Evolutionary conservation across 2,329 filamentous ascomycete species (phyloP).

Genomic region (Neoascochyta sp.): DNA sequence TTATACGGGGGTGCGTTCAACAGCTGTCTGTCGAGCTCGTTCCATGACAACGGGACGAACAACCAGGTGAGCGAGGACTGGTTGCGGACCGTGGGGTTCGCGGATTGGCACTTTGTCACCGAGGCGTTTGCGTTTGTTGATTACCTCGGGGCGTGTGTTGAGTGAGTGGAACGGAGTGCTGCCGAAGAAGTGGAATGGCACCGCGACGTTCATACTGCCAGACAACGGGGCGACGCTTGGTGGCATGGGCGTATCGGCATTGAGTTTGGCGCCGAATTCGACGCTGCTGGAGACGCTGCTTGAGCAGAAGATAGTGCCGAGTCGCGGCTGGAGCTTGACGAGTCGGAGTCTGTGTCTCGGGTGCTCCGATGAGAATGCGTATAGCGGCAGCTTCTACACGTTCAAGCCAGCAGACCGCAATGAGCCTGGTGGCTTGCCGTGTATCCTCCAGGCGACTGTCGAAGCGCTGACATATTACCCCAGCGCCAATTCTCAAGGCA

Average conservation of each 20-base stretch:
- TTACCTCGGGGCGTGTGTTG: conserved; percentile 8
- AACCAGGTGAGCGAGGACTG: conserved; percentile 7
- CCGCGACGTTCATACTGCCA: conserved; percentile 8
- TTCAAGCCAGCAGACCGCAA: conserved; percentile 11
- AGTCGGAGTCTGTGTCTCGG: conserved; percentile 13
- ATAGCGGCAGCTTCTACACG: conserved; percentile 6
- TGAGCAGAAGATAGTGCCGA: conserved; percentile 6
- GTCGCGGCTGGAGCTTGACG: conserved; percentile 13
- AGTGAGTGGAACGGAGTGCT: conserved; percentile 3
- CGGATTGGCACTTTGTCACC: conserved; percentile 8
- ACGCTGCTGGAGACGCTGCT: conserved; percentile 5
- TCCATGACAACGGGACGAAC: conserved; percentile 8
- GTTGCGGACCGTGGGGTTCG: conserved; percentile 3
- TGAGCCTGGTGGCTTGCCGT: conserved; percentile 7
- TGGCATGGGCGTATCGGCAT: conserved; percentile 6
- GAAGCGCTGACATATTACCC: conserved; percentile 14
- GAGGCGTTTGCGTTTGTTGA: conserved; percentile 12
- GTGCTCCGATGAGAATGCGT: conserved; percentile 7
- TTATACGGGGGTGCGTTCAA: conserved; percentile 14
- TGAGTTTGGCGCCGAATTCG: conserved; percentile 13
- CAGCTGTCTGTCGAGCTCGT: conserved; percentile 6
- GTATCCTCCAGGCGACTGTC: conserved; percentile 12
- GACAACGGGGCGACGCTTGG: conserved; percentile 10
- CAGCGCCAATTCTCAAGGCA: conserved; percentile 6
- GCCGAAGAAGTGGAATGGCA: conserved; percentile 6